Evolutionary conservation across 177 flowering plant species (phyloP), one percentile per base, ranked within the genome.

Genomic region (Vitis hybrid): DNA sequence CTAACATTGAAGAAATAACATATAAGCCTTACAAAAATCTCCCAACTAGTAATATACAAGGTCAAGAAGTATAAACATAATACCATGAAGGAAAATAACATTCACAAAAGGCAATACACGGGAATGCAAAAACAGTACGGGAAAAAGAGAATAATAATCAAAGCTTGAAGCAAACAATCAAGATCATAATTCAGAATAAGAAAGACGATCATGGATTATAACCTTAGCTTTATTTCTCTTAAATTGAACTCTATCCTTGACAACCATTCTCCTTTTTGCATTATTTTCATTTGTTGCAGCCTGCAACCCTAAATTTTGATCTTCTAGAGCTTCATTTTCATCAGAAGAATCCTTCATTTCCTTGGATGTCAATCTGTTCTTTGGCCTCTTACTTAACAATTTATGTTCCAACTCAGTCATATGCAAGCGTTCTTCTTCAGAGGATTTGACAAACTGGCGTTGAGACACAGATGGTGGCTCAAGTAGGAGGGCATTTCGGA

Each of bases 201-300:
- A 29, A 49, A 67, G n/a, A 33, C 11, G 56, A 14, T 14, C 10
- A 48, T 16, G 18, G 50, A 29, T 69, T 56, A 74, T 69, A 70
- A 91, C 99, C 97, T 95, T 95, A 13, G 97, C 90, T 81, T 59
- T 91, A 72, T 91, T 93, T 73, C 93, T 85, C 85, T 90, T 91
- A 73, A 95, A 91, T 57, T 81, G 86, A 70, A 71, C 70, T 77
- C 71, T 85, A 72, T 91, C 94, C 69, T 74, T 85, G 51, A 73
- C 70, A 21, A 73, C 78, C 19, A 63, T 10, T 56, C 55, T 66
- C 62, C 64, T 84, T 62, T 61, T 77, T 64, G 49, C 58, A 50
- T 61, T 62, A 15, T 58, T 69, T 48, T n/a, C 61, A 61, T 70
- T 78, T 29, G 11, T 56, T n/a, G 65, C 22, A 58, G 68, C 66